Evolutionary conservation across 192 early-diverging fungal species (phyloP).

Genomic region (Backusella circina): DNA sequence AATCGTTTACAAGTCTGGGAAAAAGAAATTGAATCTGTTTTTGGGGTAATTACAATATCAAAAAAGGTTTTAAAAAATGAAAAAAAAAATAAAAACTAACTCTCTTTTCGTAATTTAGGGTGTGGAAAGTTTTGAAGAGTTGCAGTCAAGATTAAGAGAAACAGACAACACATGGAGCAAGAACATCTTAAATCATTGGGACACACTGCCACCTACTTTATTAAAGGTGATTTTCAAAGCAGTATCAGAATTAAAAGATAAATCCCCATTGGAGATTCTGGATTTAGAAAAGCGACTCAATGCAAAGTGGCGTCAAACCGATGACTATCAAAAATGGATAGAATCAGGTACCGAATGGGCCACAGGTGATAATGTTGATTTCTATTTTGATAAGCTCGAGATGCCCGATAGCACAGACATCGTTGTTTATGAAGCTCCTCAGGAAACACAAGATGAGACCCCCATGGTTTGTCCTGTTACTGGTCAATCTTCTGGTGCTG

Average conservation of each 20-base stretch:
- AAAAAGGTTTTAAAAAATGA: neutral
- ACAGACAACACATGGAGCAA: conserved; percentile 40
- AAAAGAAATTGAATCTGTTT: conserved; percentile 39
- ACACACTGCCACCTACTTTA: conserved; percentile 25
- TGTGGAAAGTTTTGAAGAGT: conserved; percentile 19
- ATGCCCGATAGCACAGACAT: neutral
- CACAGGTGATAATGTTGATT: neutral
- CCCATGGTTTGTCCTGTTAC: conserved; percentile 7
- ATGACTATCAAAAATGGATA: conserved; percentile 8
- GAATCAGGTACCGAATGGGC: neutral
- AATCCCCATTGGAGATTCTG: neutral
- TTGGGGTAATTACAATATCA: conserved; percentile 38
- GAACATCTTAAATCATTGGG: conserved; percentile 36
- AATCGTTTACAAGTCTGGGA: conserved; percentile 46
- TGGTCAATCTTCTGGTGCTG: neutral
- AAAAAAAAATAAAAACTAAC: neutral
- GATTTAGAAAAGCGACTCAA: conserved; percentile 13
- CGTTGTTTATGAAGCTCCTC: conserved; percentile 3
- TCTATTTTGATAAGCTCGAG: neutral
- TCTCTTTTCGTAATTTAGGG: conserved; percentile 16
- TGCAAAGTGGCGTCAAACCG: conserved; percentile 9
- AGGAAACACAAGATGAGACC: neutral
- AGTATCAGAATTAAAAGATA: neutral
- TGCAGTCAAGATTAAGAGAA: conserved; percentile 30
- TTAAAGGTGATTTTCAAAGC: conserved; percentile 19